Conservation (phyloP, 2,329 filamentous ascomycete genomes). For the Neopestalotiopsis clavispora region DNA sequence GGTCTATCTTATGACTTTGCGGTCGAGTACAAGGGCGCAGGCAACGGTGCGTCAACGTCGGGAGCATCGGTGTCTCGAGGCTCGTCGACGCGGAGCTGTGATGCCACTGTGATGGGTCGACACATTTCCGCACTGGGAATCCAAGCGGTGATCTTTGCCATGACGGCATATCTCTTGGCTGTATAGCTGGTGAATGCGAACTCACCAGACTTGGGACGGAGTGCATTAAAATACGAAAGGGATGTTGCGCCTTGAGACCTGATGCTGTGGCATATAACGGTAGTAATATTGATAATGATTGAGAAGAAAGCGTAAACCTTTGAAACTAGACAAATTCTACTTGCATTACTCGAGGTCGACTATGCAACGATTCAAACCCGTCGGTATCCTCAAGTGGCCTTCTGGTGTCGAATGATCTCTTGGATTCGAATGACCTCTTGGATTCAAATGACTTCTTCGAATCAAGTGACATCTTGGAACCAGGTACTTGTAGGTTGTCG, state of each 20-base stretch:
- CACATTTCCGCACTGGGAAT: no score
- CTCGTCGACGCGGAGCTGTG: no score
- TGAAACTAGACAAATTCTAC: background rate
- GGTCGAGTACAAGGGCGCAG: background rate
- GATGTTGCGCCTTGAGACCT: no score
- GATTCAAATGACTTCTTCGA: background rate
- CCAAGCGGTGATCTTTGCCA: no score
- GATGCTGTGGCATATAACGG: no score
- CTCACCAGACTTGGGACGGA: no score
- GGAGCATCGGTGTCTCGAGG: background rate
- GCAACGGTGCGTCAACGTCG: slow-evolving; percentile 7
- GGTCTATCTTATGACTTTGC: slow-evolving; percentile 35
- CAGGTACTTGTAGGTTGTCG: background rate
- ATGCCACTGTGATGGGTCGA: no score
- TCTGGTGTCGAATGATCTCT: background rate
- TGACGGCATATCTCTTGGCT: no score
- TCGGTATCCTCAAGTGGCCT: background rate
- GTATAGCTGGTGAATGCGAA: no score
- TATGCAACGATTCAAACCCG: background rate
- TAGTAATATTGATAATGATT: background rate
- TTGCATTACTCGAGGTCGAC: background rate
- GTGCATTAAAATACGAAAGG: no score
- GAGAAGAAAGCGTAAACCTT: background rate
- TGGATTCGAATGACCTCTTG: background rate
- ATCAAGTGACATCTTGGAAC: background rate